A percentile compares a stretch with the other conserved stretches of the same genome.
These are phyloP conservation scores for Ascochyta clinopodiicola DNA, from an alignment of 2,329 filamentous ascomycete species.

Conservation along the genomic window DNA sequence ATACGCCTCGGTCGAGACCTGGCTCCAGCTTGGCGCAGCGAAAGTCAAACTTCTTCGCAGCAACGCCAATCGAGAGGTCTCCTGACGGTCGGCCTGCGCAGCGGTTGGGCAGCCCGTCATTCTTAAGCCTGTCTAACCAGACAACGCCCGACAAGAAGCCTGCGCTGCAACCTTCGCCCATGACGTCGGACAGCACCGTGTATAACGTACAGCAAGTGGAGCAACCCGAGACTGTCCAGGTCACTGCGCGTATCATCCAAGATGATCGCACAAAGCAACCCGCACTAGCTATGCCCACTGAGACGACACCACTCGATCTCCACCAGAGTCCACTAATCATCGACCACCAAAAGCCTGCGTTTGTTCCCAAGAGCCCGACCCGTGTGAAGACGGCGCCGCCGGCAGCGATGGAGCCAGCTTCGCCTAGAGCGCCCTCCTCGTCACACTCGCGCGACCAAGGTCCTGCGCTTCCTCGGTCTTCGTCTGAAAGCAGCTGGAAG, in stretches of 20 bases:
- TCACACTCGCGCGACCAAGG: slow-evolving; percentile 42
- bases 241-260: slow-evolving; percentile 82
- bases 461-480: slow-evolving; percentile 43
- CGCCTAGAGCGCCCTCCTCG: slow-evolving; percentile 40
- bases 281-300: slow-evolving; percentile 52
- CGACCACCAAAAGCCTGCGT: slow-evolving; percentile 61
- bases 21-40: slow-evolving; percentile 45
- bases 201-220: slow-evolving; percentile 51
- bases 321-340: slow-evolving; percentile 67
- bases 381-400: slow-evolving; percentile 28
- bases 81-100: slow-evolving; percentile 34
- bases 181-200: slow-evolving; percentile 37
- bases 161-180: slow-evolving; percentile 16
- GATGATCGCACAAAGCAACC: slow-evolving; percentile 56
- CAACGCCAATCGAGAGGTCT: slow-evolving; percentile 38
- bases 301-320: slow-evolving; percentile 59
- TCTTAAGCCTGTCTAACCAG: slow-evolving; percentile 34
- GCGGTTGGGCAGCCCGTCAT: slow-evolving; percentile 40
- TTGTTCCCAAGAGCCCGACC: slow-evolving; percentile 34
- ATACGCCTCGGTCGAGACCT: slow-evolving; percentile 16
- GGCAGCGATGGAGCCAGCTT: slow-evolving; percentile 34
- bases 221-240: slow-evolving; percentile 79
- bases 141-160: slow-evolving; percentile 38
- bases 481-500: slow-evolving; percentile 50
- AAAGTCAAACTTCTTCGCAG: slow-evolving; percentile 48